Conservation (phyloP, 163 green algal genomes). For the Scenedesmus sp. region DNA sequence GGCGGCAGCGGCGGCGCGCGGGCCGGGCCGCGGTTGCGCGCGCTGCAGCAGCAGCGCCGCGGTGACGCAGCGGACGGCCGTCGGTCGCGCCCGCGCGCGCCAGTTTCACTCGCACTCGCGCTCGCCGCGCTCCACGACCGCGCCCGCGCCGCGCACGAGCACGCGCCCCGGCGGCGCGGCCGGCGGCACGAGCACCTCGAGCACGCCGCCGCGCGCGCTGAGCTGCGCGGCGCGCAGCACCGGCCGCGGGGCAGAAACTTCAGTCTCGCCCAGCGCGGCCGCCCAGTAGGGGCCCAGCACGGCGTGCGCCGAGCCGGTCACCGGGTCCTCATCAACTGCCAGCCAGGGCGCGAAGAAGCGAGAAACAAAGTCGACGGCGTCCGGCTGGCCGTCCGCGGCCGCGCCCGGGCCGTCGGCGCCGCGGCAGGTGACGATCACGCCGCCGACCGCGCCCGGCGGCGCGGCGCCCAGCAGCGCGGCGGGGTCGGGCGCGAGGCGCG, state of each 20-base stretch:
- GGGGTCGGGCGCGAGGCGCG: no score
- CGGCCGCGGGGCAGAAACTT: no score
- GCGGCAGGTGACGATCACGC: constrained; percentile 76
- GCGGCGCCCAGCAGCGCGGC: no score
- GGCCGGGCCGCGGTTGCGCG: no score
- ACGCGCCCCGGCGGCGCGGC: constrained; percentile 41
- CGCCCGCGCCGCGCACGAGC: constrained; percentile 55
- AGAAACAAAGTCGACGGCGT: constrained; percentile 65
- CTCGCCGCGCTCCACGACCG: constrained; percentile 47
- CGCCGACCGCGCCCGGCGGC: no score
- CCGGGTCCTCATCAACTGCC: constrained; percentile 85
- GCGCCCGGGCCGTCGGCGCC: no score
- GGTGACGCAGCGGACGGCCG: no score
- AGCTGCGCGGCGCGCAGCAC: constrained; percentile 50
- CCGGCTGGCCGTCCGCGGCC: background rate
- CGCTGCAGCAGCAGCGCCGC: no score
- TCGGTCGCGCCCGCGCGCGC: no score
- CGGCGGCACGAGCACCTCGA: constrained; percentile 61
- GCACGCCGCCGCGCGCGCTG: constrained; percentile 51
- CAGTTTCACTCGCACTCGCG: no score
- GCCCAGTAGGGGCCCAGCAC: constrained; percentile 65
- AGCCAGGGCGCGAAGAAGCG: constrained; percentile 85
- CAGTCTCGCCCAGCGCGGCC: constrained; percentile 40
- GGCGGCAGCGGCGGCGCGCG: background rate
- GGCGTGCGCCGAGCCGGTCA: constrained; percentile 76